Evolutionary conservation across 1,284 basidiomycete species (phyloP).

Genomic region (Cutaneotrichosporon dermatis): DNA sequence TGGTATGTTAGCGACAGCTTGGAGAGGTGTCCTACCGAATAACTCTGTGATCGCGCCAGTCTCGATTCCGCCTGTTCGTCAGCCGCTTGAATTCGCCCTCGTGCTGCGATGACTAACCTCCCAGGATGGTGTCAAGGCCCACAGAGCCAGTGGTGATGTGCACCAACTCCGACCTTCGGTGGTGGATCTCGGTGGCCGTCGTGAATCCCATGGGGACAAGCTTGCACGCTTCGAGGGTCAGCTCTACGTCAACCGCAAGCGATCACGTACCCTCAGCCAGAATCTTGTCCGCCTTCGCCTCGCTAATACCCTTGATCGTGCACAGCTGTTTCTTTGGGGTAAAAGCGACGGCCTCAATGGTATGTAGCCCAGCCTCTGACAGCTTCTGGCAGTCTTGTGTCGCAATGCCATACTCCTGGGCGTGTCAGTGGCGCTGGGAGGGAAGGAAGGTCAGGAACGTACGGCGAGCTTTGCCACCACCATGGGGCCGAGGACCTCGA

Average conservation of each 20-base stretch:
- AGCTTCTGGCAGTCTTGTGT: conserved; percentile 94
- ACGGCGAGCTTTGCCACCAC: conserved; percentile 73
- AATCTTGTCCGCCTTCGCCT: conserved; percentile 97
- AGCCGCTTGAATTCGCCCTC: neutral
- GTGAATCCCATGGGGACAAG: conserved; percentile 97
- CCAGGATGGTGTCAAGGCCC: conserved; percentile 90
- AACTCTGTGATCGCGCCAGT: conserved; percentile 98
- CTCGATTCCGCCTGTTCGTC: conserved; percentile 77
- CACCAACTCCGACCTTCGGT: conserved; percentile 89
- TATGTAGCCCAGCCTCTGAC: conserved; percentile 85
- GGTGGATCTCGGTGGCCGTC: conserved; percentile 95
- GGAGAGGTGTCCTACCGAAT: conserved; percentile 59
- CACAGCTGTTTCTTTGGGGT: conserved; percentile 92
- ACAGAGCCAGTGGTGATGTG: conserved; percentile 96
- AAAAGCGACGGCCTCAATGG: conserved; percentile 93
- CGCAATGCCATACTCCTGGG: conserved; percentile 67
- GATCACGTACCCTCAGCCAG: conserved; percentile 71
- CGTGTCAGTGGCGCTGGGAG: neutral
- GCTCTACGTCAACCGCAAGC: neutral
- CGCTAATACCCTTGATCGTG: conserved; percentile 94
- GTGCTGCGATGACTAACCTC: conserved; percentile 57
- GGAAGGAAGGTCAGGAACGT: conserved; percentile 14
- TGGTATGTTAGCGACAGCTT: conserved; percentile 10
- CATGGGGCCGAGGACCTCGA: conserved; percentile 65
- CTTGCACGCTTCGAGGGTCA: conserved; percentile 68